Evolutionary conservation across 495 filamentous ascomycete genomes (phyloP).

Genomic region (Lasiosphaeria ovina): DNA sequence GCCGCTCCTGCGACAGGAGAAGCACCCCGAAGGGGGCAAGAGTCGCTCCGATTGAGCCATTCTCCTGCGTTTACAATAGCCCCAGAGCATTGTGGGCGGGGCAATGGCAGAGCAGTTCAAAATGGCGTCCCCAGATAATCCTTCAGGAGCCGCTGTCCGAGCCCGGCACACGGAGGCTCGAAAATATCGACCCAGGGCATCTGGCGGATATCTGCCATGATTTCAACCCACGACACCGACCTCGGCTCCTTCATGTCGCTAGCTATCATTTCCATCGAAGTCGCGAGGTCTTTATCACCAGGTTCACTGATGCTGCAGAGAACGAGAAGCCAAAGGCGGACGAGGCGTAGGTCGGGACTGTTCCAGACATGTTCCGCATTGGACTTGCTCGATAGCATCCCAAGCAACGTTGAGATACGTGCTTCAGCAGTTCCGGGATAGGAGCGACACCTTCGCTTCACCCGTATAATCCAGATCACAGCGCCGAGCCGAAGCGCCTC

Average conservation of each 20-base stretch:
- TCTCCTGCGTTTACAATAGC: too few relatives aligned
- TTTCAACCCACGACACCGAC: not conserved
- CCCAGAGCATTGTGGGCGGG: too few relatives aligned
- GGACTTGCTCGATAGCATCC: not conserved
- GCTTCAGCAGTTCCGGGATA: not conserved
- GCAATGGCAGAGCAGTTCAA: not conserved
- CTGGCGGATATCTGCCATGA: constrained; percentile 4
- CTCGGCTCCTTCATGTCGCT: not conserved
- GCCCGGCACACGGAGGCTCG: constrained; percentile 3
- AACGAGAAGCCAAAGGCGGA: constrained; percentile 5
- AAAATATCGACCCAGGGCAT: constrained; percentile 5
- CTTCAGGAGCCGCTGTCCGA: not conserved
- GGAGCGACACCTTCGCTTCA: constrained; percentile 8
- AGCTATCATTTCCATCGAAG: not conserved
- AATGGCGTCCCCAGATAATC: not conserved
- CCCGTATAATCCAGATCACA: constrained; percentile 6
- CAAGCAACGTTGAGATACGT: constrained; percentile 1
- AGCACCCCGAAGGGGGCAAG: too few relatives aligned
- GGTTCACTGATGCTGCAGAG: constrained; percentile 5
- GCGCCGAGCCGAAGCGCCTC: not conserved
- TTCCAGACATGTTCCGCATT: not conserved
- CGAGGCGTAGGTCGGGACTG: not conserved
- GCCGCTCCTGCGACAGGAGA: too few relatives aligned
- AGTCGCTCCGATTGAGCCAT: too few relatives aligned
- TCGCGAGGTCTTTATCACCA: not conserved